These are phyloP conservation scores for Triadica sebifera DNA, from an alignment of 345 rosid genomes.

Conservation along the genomic window DNA sequence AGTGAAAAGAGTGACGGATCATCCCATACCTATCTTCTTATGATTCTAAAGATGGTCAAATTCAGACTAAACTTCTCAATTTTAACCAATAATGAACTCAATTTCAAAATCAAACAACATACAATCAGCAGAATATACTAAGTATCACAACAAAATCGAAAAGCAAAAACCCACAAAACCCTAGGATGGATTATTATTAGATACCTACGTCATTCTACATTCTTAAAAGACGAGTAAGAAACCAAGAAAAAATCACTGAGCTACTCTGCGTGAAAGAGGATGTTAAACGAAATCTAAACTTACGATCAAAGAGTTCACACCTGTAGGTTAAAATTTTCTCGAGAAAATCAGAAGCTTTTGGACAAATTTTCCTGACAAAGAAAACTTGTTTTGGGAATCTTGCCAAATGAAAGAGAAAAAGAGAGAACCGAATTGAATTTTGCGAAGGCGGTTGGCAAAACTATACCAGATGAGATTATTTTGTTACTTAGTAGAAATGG, in stretches of 20 bases:
- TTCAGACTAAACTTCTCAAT: background rate
- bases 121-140: background rate
- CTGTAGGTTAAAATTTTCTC: background rate
- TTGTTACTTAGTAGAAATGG: background rate
- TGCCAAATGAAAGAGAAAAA: background rate
- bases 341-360: background rate
- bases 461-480: background rate
- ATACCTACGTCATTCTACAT: background rate
- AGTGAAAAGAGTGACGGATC: too few relatives aligned
- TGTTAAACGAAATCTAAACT: background rate
- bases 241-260: background rate
- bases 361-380: background rate
- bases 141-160: background rate
- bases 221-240: background rate
- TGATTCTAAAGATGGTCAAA: background rate
- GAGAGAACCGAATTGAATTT: constrained; percentile 3
- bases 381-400: background rate
- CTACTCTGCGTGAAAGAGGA: background rate
- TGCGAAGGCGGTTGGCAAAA: constrained; percentile 19
- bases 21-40: background rate
- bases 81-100: background rate
- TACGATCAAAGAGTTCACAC: background rate
- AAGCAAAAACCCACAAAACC: background rate
- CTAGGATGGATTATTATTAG: background rate
- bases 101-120: background rate